Conservation (phyloP, 2,329 filamentous ascomycete genomes). For the Colletotrichum brevisporum region DNA sequence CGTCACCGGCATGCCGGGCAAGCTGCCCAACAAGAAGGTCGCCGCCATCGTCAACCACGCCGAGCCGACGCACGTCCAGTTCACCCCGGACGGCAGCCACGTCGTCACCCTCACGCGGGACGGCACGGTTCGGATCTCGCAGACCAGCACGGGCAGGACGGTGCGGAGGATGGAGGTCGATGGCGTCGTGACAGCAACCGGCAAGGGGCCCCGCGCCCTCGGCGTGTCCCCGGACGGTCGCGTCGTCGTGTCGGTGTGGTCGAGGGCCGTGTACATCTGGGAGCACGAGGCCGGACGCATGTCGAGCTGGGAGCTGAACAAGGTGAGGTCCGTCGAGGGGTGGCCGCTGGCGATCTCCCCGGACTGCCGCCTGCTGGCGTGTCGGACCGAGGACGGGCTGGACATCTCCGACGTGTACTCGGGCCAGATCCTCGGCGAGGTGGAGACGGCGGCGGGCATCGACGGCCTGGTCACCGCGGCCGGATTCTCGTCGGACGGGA, state of each 20-base stretch:
- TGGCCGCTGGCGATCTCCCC: conserved; percentile 58
- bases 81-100: conserved; percentile 47
- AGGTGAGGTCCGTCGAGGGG: conserved; percentile 52
- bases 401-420: conserved; percentile 56
- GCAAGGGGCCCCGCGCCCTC: conserved; percentile 49
- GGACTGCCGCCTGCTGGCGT: conserved; percentile 54
- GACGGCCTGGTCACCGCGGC: conserved; percentile 52
- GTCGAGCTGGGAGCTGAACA: conserved; percentile 53
- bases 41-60: conserved; percentile 54
- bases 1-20: conserved; percentile 8
- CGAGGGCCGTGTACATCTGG: conserved; percentile 55
- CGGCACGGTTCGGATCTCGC: conserved; percentile 55
- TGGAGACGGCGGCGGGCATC: conserved; percentile 30
- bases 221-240: conserved; percentile 51
- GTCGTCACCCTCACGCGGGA: conserved; percentile 55
- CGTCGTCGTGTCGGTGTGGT: conserved; percentile 56
- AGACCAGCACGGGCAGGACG: conserved; percentile 51
- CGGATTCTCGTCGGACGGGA: conserved; percentile 51
- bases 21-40: conserved; percentile 38
- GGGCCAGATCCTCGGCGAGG: conserved; percentile 50
- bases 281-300: conserved; percentile 49
- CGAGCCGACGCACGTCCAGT: conserved; percentile 55
- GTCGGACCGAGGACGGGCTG: conserved; percentile 58
- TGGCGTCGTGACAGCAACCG: conserved; percentile 39
- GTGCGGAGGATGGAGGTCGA: conserved; percentile 54